Percentiles rank a stretch among this genome's conserved stretches.
phyloP scores from a whole-genome alignment of 1,284 basidiomycete species.

The Schizophyllum amplum region DNA sequence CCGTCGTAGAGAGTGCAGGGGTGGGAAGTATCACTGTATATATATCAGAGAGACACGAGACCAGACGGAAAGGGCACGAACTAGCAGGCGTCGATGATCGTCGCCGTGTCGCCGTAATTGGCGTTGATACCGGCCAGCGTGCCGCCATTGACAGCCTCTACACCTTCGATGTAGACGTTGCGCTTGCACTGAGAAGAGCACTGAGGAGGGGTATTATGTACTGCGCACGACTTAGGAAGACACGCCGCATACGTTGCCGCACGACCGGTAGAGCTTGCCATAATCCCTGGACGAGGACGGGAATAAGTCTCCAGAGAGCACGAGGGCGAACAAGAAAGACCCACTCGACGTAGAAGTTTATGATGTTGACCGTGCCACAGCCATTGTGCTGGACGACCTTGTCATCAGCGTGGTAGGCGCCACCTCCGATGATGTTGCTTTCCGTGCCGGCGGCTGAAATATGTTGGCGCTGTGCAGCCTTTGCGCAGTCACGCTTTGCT shows the following conservation, averaged over 20 bases:
- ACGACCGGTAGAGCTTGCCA: constrained; percentile 13
- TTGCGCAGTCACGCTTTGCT: neutral
- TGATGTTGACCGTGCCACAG: constrained; percentile 12
- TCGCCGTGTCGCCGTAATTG: constrained; percentile 9
- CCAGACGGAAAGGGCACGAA: neutral
- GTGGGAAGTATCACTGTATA: neutral
- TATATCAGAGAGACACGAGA: too few relatives aligned
- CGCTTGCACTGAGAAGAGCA: neutral
- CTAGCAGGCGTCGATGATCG: constrained; percentile 1
- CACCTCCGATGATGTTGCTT: neutral
- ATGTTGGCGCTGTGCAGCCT: neutral
- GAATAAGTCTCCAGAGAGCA: too few relatives aligned
- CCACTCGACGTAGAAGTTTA: constrained; percentile 10
- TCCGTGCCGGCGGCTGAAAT: neutral
- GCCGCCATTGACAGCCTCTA: neutral
- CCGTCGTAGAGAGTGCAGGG: too few relatives aligned
- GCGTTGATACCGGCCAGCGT: constrained; percentile 7
- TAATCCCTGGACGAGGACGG: constrained; percentile 2
- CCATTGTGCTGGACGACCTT: constrained; percentile 15
- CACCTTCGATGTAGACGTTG: neutral
- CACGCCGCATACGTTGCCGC: constrained; percentile 5
- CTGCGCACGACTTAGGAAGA: neutral
- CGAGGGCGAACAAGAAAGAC: too few relatives aligned
- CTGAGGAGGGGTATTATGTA: neutral
- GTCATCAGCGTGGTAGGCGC: constrained; percentile 11